Evolutionary conservation across 768 basidiomycete species (phyloP).

Genomic region (Hericium erinaceus): DNA sequence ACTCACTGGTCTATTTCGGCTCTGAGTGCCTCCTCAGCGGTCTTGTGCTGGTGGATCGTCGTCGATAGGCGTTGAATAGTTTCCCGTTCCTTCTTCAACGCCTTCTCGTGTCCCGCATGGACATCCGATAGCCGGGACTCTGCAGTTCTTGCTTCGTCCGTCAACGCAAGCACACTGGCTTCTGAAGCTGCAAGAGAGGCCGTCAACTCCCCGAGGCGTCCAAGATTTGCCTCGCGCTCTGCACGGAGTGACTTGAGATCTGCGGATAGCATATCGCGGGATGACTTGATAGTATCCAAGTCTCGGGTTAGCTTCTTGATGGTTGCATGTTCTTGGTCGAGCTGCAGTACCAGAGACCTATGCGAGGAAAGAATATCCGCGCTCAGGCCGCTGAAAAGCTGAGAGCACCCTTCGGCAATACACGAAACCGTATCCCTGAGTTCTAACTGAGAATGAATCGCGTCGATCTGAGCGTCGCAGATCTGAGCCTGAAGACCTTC

Average conservation of each 20-base stretch:
- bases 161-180: slow-evolving; percentile 17
- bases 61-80: slow-evolving; percentile 36
- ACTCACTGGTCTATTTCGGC: slow-evolving; percentile 63
- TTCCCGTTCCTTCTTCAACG: slow-evolving; percentile 24
- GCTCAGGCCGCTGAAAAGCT: not conserved
- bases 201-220: slow-evolving; percentile 15
- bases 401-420: not conserved
- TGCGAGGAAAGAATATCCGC: slow-evolving; percentile 4
- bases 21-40: slow-evolving; percentile 59
- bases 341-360: slow-evolving; percentile 11
- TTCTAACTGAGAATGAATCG: not conserved
- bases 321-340: slow-evolving; percentile 9
- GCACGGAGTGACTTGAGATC: slow-evolving; percentile 26
- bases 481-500: not conserved
- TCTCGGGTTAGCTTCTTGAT: slow-evolving; percentile 23
- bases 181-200: slow-evolving; percentile 14
- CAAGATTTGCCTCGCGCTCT: slow-evolving; percentile 14
- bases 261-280: slow-evolving; percentile 32
- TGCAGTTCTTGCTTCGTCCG: slow-evolving; percentile 18
- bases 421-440: no score
- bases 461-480: not conserved
- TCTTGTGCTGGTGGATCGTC: slow-evolving; percentile 45
- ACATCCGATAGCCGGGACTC: slow-evolving; percentile 24
- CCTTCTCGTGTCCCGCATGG: slow-evolving; percentile 20
- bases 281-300: slow-evolving; percentile 30